Conservation (phyloP, 2,329 filamentous ascomycete species). For the Penicillium fuscoglaucum region DNA sequence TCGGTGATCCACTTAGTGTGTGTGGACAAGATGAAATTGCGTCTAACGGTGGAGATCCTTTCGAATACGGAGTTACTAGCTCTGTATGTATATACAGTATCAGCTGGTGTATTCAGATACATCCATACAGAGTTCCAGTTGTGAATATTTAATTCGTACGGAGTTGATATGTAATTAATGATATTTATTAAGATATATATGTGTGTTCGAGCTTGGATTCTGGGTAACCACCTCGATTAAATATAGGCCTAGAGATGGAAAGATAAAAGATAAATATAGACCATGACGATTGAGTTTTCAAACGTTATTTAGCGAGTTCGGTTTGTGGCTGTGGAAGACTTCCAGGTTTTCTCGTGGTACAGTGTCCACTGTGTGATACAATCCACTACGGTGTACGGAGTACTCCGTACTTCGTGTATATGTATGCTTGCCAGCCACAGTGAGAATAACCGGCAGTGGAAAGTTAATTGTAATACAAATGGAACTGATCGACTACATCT, state of each 20-base stretch:
- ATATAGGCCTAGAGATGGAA: not conserved
- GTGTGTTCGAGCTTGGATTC: not conserved
- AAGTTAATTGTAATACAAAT: conserved; percentile 15
- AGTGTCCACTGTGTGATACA: conserved; percentile 6
- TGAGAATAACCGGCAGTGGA: conserved; percentile 18
- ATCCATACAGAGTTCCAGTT: not conserved
- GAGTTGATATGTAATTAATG: not conserved
- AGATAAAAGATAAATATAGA: conserved; percentile 9
- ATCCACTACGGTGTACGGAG: not conserved
- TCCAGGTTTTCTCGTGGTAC: conserved; percentile 8
- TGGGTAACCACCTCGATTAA: not conserved
- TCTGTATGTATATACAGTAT: conserved; percentile 16
- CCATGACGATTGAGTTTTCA: not conserved
- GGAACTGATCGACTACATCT: conserved; percentile 12
- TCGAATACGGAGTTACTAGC: conserved; percentile 8
- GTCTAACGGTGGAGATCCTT: conserved; percentile 22
- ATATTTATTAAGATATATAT: not conserved
- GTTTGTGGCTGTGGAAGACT: not conserved
- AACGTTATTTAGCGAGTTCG: conserved; percentile 1
- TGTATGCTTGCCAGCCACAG: conserved; percentile 1
- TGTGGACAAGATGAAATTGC: conserved; percentile 20
- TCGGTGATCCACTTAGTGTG: conserved; percentile 21
- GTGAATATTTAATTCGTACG: not conserved
- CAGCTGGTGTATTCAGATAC: not conserved
- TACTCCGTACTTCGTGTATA: not conserved